Conservation (phyloP, 1,284 basidiomycete species). For the Volvariella volvacea region DNA sequence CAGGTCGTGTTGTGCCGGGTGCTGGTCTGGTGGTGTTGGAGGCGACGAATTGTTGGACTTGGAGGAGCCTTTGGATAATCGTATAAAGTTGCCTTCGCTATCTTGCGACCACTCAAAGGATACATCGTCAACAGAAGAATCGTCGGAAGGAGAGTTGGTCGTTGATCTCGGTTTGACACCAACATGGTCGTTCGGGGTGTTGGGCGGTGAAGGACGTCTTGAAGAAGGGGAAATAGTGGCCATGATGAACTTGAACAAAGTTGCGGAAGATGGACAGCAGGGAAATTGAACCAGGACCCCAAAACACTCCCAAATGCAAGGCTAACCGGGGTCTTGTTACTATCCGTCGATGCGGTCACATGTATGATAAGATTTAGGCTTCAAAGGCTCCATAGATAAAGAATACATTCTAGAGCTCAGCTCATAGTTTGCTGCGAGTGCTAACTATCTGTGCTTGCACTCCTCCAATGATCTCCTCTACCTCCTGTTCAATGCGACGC, state of each 20-base stretch:
- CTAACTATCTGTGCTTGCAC: slow-evolving; percentile 23
- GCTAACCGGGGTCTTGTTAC: slow-evolving; percentile 1
- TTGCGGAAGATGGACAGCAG: slow-evolving; percentile 16
- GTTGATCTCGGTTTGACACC: slow-evolving; percentile 12
- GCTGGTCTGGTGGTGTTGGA: slow-evolving; percentile 31
- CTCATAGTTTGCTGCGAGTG: too few species aligned
- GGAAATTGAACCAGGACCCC: slow-evolving; percentile 19
- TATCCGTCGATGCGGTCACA: slow-evolving; percentile 6
- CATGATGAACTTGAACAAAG: slow-evolving; percentile 4
- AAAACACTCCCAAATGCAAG: slow-evolving; percentile 9
- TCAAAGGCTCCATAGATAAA: too few species aligned
- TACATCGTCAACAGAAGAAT: slow-evolving; percentile 56
- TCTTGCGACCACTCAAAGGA: slow-evolving; percentile 66
- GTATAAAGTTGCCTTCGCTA: slow-evolving; percentile 52
- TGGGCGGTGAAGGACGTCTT: slow-evolving; percentile 21
- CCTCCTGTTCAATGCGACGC: slow-evolving; percentile 68
- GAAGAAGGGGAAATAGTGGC: slow-evolving; percentile 11
- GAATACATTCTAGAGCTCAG: too few species aligned
- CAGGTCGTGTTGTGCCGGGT: slow-evolving; percentile 21
- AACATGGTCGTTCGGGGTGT: slow-evolving; percentile 26
- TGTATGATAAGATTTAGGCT: too few species aligned
- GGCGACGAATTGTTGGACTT: slow-evolving; percentile 36
- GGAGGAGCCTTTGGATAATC: slow-evolving; percentile 37
- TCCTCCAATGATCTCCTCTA: slow-evolving; percentile 63
- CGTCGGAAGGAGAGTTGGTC: slow-evolving; percentile 44